Conservation (phyloP, 192 early-diverging fungal species). For the Physocladia obscura region DNA sequence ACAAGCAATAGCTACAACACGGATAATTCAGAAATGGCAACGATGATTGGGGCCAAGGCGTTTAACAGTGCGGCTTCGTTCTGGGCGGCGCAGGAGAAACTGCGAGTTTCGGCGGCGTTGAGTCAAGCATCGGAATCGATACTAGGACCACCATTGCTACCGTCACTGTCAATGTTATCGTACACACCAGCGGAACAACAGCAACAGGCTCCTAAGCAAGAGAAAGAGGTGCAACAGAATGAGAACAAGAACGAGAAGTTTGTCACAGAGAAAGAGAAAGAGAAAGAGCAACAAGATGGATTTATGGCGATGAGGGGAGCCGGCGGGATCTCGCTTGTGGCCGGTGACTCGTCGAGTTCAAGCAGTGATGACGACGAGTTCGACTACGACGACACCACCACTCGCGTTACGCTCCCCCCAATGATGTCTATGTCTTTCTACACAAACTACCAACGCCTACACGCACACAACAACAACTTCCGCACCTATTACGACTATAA, state of each 20-base stretch:
- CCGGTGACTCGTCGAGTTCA: not conserved
- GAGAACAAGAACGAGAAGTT: not conserved
- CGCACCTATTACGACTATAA: not conserved
- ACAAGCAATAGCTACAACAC: too few relatives aligned
- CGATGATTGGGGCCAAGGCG: too few relatives aligned
- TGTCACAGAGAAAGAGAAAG: too few relatives aligned
- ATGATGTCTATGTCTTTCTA: too few relatives aligned
- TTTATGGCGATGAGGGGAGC: not conserved
- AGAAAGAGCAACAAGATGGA: too few relatives aligned
- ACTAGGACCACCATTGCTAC: not conserved
- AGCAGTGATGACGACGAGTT: not conserved
- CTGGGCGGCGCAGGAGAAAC: too few relatives aligned
- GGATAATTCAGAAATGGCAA: too few relatives aligned
- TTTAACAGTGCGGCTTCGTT: too few relatives aligned
- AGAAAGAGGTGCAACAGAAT: not conserved
- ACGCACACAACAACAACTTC: not conserved
- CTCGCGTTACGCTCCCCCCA: not conserved
- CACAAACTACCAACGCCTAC: too few relatives aligned
- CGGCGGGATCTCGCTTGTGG: not conserved
- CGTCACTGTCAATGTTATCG: not conserved
- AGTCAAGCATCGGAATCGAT: too few relatives aligned
- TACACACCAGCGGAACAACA: not conserved
- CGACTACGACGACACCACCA: not conserved
- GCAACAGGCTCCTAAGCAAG: not conserved
- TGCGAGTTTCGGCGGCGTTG: too few relatives aligned